Evolutionary conservation across 1,284 basidiomycete species (phyloP), one percentile per base, ranked within the genome.

Genomic region (Cutaneotrichosporon mucoides): DNA sequence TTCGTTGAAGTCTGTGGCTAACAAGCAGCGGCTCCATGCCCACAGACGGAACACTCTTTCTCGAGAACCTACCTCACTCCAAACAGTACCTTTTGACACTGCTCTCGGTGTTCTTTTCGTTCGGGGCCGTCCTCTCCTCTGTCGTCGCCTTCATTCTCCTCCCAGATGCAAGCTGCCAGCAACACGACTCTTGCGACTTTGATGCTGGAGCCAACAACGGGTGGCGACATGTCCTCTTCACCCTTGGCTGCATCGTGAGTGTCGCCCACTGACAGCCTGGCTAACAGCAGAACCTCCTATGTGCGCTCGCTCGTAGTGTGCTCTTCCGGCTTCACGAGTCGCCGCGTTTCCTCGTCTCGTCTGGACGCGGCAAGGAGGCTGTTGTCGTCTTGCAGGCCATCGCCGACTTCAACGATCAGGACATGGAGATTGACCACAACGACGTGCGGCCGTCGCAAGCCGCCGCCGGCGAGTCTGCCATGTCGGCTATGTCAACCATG

Each of bases 291-390:
- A 97, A 93, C 12, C 79, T 94, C 12, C 75, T 81, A 1, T 95
- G 97, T 86, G 92, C 93, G 71, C 72, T 89, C 24, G 86, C 86
- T 3, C 88, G 94, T 13, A 89, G 95, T 63, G 80, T 90, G 8
- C 87, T 97, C 75, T 96, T 98, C 82, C 85, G 86, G 8, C 80
- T 99, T 13, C 87, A 95, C 73, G 95, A 99, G 78, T 95, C 92
- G 0, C 93, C 95, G 8, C 85, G 92, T 38, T 95, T 87, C 70
- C 86, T 97, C 57, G 90, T 93, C 10, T 86, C 91, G 47, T 87
- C 88, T 0, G 90, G 91, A 8, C 83, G 90, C 37, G 84, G 84
- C 36, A 83, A 86, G 55, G 92, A 95, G 69, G 93, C 93, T 0
- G 78, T 93, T 44, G 84, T 88, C 62, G 87, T 87, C 2, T 82